Conservation (phyloP, 495 filamentous ascomycete species). For the Aspergillus mulundensis region DNA sequence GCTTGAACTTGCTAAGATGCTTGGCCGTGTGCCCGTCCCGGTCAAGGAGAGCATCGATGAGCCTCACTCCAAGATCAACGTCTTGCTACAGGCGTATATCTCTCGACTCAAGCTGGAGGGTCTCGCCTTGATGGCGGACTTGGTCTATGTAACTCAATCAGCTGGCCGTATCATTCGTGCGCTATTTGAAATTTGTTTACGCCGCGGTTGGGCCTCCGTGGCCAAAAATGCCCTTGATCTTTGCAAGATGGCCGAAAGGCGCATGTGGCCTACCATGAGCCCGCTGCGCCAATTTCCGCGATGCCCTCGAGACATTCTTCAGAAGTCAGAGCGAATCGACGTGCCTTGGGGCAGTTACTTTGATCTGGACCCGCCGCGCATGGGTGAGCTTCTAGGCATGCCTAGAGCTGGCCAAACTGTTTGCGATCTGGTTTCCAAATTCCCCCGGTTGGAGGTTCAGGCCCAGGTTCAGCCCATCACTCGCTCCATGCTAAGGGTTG, state of each 20-base stretch:
- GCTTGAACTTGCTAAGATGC: slow-evolving; percentile 86
- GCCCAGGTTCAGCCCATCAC: slow-evolving; percentile 94
- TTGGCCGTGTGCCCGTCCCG: slow-evolving; percentile 85
- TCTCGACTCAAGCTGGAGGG: slow-evolving; percentile 92
- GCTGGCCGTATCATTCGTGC: slow-evolving; percentile 93
- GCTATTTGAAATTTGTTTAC: slow-evolving; percentile 92
- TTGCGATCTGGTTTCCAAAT: slow-evolving; percentile 82
- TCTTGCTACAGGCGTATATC: slow-evolving; percentile 96
- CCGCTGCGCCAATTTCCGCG: slow-evolving; percentile 85
- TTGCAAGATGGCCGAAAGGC: slow-evolving; percentile 98
- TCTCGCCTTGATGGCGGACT: slow-evolving; percentile 92
- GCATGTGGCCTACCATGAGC: slow-evolving; percentile 99
- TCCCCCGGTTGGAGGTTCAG: slow-evolving; percentile 86
- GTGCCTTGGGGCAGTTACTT: slow-evolving; percentile 93
- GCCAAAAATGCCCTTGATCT: slow-evolving; percentile 89
- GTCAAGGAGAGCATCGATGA: slow-evolving; percentile 98
- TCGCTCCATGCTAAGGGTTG: slow-evolving; percentile 89
- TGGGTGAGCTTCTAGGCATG: slow-evolving; percentile 90
- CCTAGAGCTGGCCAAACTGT: slow-evolving; percentile 85
- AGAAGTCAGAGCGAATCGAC: slow-evolving; percentile 90
- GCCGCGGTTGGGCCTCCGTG: slow-evolving; percentile 94
- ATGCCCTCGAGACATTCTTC: slow-evolving; percentile 78
- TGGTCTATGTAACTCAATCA: slow-evolving; percentile 98
- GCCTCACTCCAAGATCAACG: slow-evolving; percentile 97
- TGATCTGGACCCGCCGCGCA: slow-evolving; percentile 92